Evolutionary conservation across 192 early-diverging fungal genomes (phyloP).

Genomic region (Rhizoclosmatium sp.): DNA sequence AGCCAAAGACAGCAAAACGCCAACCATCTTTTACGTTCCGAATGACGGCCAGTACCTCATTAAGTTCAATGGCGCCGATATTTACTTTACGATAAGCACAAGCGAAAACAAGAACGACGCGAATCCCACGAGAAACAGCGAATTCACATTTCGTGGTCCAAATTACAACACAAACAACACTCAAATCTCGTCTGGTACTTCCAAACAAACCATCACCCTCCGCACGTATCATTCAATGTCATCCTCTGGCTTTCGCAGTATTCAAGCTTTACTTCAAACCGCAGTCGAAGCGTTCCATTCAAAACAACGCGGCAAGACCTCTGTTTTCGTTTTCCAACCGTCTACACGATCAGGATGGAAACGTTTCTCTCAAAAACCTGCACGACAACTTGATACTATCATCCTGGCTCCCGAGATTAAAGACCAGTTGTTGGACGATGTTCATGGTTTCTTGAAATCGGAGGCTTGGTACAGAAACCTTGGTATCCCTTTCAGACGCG

Average conservation of each 20-base stretch:
- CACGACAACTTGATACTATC: conserved; percentile 18
- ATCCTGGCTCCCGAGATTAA: conserved; percentile 2
- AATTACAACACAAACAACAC: not conserved
- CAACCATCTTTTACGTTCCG: conserved; percentile 27
- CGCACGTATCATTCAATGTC: not conserved
- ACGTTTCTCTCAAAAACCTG: not conserved
- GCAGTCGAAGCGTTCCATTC: conserved; percentile 14
- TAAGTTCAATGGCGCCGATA: not conserved
- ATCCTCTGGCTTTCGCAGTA: not conserved
- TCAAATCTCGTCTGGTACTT: not conserved
- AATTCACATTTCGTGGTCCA: not conserved
- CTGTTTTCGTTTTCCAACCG: not conserved
- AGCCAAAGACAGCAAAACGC: not conserved
- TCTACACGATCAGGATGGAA: not conserved
- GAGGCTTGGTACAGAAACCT: conserved; percentile 66
- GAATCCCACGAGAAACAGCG: not conserved
- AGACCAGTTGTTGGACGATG: conserved; percentile 13
- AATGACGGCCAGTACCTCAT: not conserved
- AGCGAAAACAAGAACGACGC: not conserved
- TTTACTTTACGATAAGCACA: not conserved
- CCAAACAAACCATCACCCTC: not conserved
- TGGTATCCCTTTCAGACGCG: conserved; percentile 88
- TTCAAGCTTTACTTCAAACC: conserved; percentile 9
- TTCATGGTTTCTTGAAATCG: conserved; percentile 59
- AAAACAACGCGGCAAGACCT: conserved; percentile 2